Evolutionary conservation across 2,329 filamentous ascomycete species (phyloP), one percentile per base, ranked within the genome.

Genomic region (Neopestalotiopsis sp.): DNA sequence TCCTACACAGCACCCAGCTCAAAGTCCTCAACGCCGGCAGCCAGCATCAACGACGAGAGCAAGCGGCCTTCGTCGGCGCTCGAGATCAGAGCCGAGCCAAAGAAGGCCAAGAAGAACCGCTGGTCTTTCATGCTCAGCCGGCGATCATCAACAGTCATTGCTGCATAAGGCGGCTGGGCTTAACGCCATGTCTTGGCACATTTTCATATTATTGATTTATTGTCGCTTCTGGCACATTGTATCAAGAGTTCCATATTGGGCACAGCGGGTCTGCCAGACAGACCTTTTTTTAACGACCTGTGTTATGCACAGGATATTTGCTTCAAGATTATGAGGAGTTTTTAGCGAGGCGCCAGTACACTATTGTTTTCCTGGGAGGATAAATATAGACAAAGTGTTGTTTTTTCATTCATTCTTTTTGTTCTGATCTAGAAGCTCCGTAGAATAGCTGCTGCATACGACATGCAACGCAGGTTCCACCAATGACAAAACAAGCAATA

Each of bases 1-100:
- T 72, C 45, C 2, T 38, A 7, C n/a, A 52, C 70, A 20, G 68
- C 74, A 13, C 73, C 76, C 9, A 72, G 67, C 40, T 74, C 70
- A 49, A 57, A 68, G 32, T 59, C 63, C 6, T 71, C 71, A n/a
- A 71, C 69, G 3, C 69, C 71, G 20, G 66, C 67, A n/a, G 59
- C 71, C 4, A 70, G 32, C 7, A 20, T 38, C 34, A 30, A 69
- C 5, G 12, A 52, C 13, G 13, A 34, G 12, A 32, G 6, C 30
- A 65, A 49, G 24, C 62, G 20, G 24, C 62, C 38, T 20, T 34
- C 32, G 17, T 52, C 38, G n/a, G 28, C 62, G 38, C 38, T 32
- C n/a, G 62, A 65, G 30, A 9, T 65, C 5, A 52, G 24, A 57
- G 20, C 32, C 17, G 10, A 6, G 34, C 34, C 64, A 24, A 58